These are phyloP conservation scores for Aristolochia contorta DNA, from an alignment of 164 flowering plant species.

Conservation along the genomic window DNA sequence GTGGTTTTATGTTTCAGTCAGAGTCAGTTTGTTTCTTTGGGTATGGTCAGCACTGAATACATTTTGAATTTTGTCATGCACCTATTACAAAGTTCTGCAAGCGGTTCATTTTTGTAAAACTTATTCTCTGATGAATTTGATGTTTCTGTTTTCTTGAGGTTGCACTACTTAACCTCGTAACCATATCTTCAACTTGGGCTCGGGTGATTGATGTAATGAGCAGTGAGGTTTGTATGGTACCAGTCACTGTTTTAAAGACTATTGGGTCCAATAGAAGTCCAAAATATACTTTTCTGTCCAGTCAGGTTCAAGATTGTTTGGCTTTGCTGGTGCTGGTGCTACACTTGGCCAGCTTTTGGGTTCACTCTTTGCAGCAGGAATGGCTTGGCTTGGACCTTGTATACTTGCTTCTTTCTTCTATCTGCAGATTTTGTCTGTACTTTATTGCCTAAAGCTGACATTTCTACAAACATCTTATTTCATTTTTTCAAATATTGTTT, in stretches of 20 bases:
- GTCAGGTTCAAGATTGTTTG: constrained; percentile 99
- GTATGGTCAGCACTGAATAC: constrained; percentile 28
- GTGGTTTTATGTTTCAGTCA: constrained; percentile 73
- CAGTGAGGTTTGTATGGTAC: constrained; percentile 58
- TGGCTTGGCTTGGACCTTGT: constrained; percentile 96
- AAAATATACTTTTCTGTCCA: constrained; percentile 36
- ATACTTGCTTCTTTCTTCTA: constrained; percentile 15
- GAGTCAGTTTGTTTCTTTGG: constrained; percentile 88
- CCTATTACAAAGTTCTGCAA: no score
- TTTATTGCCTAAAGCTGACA: neutral
- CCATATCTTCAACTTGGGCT: constrained; percentile 99
- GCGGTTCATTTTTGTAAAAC: neutral
- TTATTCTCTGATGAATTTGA: constrained; percentile 3
- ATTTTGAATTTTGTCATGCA: neutral
- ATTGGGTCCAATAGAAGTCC: constrained; percentile 5
- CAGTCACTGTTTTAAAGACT: neutral
- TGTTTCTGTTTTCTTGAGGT: constrained; percentile 39
- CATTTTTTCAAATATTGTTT: neutral
- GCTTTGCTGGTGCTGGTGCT: constrained; percentile 99
- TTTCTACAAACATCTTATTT: neutral
- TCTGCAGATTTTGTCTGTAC: neutral
- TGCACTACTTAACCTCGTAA: constrained; percentile 83
- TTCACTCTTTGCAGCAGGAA: constrained; percentile 80
- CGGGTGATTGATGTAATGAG: constrained; percentile 97
- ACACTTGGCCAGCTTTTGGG: constrained; percentile 97